These are phyloP conservation scores for Starmerella powellii DNA, from an alignment of 805 yeast genomes.

Conservation along the genomic window DNA sequence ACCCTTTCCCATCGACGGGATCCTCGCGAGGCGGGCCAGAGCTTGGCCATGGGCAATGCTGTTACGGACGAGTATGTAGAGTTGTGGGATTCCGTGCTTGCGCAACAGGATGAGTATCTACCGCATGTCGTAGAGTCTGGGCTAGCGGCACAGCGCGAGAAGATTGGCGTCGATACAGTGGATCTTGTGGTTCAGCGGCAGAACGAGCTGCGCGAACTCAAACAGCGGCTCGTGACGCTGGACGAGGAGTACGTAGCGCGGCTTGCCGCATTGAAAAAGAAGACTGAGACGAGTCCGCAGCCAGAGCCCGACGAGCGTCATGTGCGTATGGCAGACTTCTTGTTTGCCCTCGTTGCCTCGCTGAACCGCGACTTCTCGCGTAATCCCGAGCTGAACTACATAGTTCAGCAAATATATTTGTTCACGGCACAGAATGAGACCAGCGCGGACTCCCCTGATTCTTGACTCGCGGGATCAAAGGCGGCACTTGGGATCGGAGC, in stretches of 20 bases:
- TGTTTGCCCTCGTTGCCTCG: constrained; percentile 12
- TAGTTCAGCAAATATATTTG: constrained; percentile 16
- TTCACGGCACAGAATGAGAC: not conserved
- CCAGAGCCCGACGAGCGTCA: not conserved
- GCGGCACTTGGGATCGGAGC: too few relatives aligned
- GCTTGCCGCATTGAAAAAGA: constrained; percentile 4
- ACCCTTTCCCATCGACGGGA: too few relatives aligned
- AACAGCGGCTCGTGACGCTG: constrained; percentile 1
- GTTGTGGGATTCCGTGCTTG: constrained; percentile 10
- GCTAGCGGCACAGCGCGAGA: constrained; percentile 6
- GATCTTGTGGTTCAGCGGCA: constrained; percentile 6
- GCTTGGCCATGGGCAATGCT: not conserved
- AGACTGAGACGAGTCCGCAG: not conserved
- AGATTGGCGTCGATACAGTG: constrained; percentile 12
- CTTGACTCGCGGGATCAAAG: too few relatives aligned
- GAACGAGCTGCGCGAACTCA: not conserved
- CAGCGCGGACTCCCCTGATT: too few relatives aligned
- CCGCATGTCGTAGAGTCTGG: constrained; percentile 10
- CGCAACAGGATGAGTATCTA: constrained; percentile 3
- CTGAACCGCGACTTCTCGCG: constrained; percentile 12
- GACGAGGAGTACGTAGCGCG: constrained; percentile 9
- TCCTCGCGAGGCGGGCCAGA: not conserved
- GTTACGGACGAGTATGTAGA: constrained; percentile 13
- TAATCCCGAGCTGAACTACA: constrained; percentile 10
- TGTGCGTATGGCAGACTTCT: constrained; percentile 14